Percentiles rank a stretch among this genome's conserved stretches.
phyloP scores from a whole-genome alignment of 192 early-diverging fungal species.

The Backusella tuberculispora region DNA sequence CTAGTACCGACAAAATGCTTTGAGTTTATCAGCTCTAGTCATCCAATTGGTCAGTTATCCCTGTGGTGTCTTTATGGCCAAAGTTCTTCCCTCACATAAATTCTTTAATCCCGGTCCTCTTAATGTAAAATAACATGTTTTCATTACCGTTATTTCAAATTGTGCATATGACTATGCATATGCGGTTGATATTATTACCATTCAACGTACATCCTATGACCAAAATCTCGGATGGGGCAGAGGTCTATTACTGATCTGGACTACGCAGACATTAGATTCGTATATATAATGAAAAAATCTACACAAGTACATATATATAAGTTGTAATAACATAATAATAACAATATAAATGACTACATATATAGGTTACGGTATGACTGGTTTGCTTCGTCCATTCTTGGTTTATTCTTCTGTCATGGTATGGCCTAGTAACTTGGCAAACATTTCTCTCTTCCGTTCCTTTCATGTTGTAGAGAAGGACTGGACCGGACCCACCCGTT shows the following conservation, averaged over 20 bases:
- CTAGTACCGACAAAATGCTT: constrained; percentile 50
- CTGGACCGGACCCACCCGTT: constrained; percentile 19
- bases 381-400: constrained; percentile 73
- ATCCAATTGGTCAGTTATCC: constrained; percentile 57
- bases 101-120: constrained; percentile 67
- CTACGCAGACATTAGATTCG: constrained; percentile 40
- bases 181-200: constrained; percentile 58
- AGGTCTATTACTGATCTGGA: constrained; percentile 59
- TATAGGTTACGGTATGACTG: constrained; percentile 63
- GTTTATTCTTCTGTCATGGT: constrained; percentile 86
- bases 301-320: no score
- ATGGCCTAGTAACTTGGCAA: constrained; percentile 83
- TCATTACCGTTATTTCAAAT: constrained; percentile 58
- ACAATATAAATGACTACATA: not conserved
- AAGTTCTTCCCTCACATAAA: constrained; percentile 40
- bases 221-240: constrained; percentile 55
- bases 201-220: constrained; percentile 61
- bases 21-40: constrained; percentile 47
- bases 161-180: constrained; percentile 54
- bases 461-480: constrained; percentile 53
- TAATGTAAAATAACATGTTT: constrained; percentile 69
- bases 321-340: not conserved
- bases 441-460: constrained; percentile 76
- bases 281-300: not conserved
- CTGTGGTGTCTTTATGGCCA: constrained; percentile 48